Conservation (phyloP, 495 filamentous ascomycete genomes). For the Aspergillus funiculosus region DNA sequence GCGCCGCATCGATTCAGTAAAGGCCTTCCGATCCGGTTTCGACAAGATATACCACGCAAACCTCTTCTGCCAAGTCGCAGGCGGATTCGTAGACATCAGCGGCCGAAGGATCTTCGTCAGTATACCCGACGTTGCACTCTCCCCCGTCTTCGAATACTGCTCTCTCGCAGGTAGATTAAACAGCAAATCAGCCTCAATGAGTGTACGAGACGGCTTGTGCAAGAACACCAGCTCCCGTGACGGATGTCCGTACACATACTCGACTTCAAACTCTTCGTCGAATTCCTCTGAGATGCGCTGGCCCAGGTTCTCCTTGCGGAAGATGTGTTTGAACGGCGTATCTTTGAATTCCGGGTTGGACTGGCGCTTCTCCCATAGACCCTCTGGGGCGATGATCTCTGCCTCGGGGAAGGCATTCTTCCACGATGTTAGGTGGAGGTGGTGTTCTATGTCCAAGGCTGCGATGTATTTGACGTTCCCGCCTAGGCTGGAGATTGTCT, state of each 20-base stretch:
- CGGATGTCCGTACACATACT: slow-evolving; percentile 72
- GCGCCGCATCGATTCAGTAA: slow-evolving; percentile 57
- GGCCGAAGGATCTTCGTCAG: slow-evolving; percentile 57
- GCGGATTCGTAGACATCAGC: slow-evolving; percentile 51
- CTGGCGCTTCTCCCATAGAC: slow-evolving; percentile 77
- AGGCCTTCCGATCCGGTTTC: slow-evolving; percentile 55
- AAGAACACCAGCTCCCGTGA: slow-evolving; percentile 85
- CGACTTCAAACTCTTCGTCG: slow-evolving; percentile 76
- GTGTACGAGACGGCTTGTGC: slow-evolving; percentile 70
- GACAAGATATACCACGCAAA: slow-evolving; percentile 77
- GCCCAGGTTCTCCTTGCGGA: slow-evolving; percentile 50
- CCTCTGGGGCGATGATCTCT: slow-evolving; percentile 75
- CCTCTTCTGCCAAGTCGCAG: slow-evolving; percentile 68
- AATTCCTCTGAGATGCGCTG: slow-evolving; percentile 67
- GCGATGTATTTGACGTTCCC: slow-evolving; percentile 74
- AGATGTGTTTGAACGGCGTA: slow-evolving; percentile 64
- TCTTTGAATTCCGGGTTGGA: slow-evolving; percentile 58
- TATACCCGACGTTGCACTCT: slow-evolving; percentile 49
- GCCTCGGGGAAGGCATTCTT: slow-evolving; percentile 69
- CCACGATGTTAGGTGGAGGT: slow-evolving; percentile 86
- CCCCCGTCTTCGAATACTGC: slow-evolving; percentile 67
- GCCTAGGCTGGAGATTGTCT: slow-evolving; percentile 60
- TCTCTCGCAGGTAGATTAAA: slow-evolving; percentile 89
- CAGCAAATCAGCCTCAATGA: slow-evolving; percentile 88
- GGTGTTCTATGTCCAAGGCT: slow-evolving; percentile 84